phyloP scores from a whole-genome alignment of 495 filamentous ascomycete genomes.

The Penicillium goetzii region DNA sequence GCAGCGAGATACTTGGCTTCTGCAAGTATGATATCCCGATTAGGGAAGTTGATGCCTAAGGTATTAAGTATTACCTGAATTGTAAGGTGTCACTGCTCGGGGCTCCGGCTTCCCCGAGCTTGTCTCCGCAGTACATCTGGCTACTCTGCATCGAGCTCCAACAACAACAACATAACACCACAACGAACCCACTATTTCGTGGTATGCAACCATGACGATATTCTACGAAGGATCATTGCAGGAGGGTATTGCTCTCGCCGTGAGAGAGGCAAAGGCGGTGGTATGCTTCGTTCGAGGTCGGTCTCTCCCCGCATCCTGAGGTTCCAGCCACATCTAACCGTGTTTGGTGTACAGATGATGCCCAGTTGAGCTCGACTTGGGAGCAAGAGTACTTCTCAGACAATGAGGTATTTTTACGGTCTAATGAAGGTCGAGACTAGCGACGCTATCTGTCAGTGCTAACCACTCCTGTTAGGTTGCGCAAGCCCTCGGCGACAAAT shows the following conservation, averaged over 20 bases:
- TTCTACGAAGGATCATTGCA: constrained; percentile 82
- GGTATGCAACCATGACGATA: constrained; percentile 48
- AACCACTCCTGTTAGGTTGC: constrained; percentile 33
- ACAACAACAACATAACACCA: neutral
- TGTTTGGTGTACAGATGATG: constrained; percentile 56
- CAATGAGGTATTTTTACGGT: constrained; percentile 50
- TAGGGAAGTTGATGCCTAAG: no score
- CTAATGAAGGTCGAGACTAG: no score
- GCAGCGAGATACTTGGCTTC: no score
- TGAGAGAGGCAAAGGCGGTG: constrained; percentile 66
- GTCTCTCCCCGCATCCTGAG: constrained; percentile 52
- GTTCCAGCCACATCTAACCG: constrained; percentile 24
- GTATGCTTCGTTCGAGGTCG: constrained; percentile 71
- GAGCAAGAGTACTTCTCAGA: constrained; percentile 72
- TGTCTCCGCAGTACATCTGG: constrained; percentile 21
- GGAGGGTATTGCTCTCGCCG: constrained; percentile 73
- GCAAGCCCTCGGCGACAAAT: constrained; percentile 54
- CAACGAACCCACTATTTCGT: neutral
- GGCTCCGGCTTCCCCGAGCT: constrained; percentile 25
- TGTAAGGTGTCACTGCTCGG: no score
- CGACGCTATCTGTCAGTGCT: neutral
- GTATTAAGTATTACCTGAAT: no score
- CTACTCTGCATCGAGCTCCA: neutral
- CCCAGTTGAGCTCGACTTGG: constrained; percentile 69
- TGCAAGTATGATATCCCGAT: no score